phyloP scores from a whole-genome alignment of 2,329 filamentous ascomycete genomes.

The Aspergillus spinulosporus region DNA sequence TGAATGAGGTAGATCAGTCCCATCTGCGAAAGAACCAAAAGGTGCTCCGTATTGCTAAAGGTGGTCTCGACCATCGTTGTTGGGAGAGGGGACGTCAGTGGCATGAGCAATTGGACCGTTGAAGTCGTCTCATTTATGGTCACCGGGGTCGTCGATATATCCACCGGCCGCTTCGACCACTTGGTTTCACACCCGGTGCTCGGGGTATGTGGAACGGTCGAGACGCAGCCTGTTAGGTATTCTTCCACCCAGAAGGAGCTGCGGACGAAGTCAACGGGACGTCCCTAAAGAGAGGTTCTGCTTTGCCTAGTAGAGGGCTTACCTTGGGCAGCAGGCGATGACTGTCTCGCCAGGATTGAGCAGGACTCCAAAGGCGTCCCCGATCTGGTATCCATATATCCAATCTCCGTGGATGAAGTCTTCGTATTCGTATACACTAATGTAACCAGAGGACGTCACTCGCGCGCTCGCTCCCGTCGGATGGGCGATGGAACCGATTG shows the following conservation, averaged over 20 bases:
- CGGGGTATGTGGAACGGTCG: neutral
- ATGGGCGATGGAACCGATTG: neutral
- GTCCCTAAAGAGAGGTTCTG: too few species aligned
- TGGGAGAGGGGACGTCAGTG: too few species aligned
- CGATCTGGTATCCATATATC: neutral
- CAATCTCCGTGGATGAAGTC: neutral
- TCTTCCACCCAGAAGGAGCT: neutral
- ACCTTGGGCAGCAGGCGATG: constrained; percentile 1
- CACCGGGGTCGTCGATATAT: neutral
- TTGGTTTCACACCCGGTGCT: neutral
- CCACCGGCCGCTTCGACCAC: neutral
- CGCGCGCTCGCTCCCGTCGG: neutral
- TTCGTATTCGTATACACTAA: neutral
- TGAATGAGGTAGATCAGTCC: neutral
- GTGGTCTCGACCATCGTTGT: too few species aligned
- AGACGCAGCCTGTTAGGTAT: neutral
- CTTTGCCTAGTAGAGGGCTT: neutral
- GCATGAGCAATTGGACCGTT: neutral
- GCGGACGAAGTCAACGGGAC: too few species aligned
- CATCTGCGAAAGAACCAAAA: neutral
- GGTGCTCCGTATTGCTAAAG: neutral
- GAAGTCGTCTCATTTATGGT: neutral
- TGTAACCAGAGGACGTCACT: neutral
- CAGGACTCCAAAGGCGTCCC: neutral
- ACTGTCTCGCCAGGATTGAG: neutral